Evolutionary conservation across 2,329 filamentous ascomycete species (phyloP).

Genomic region (Aureobasidium uvarum): DNA sequence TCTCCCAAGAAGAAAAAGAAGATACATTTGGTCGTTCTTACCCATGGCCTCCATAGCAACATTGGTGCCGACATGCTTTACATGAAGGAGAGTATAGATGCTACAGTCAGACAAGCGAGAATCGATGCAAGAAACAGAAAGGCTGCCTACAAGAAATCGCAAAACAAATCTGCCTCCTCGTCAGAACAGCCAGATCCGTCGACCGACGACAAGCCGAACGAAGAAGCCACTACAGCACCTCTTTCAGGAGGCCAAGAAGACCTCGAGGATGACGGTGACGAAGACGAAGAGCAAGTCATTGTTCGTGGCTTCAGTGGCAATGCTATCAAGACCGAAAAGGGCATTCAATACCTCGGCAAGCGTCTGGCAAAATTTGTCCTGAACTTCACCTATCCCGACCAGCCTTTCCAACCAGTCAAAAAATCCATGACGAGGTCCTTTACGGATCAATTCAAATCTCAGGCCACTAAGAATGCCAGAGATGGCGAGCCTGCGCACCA

Average conservation of each 20-base stretch:
- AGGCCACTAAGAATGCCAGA: slow-evolving; percentile 46
- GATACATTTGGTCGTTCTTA: slow-evolving; percentile 86
- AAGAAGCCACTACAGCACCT: slow-evolving; percentile 45
- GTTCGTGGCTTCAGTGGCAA: slow-evolving; percentile 90
- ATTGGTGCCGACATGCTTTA: slow-evolving; percentile 95
- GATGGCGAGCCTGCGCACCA: slow-evolving; percentile 55
- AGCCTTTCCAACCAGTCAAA: slow-evolving; percentile 74
- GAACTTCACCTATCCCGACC: slow-evolving; percentile 87
- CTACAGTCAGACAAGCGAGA: slow-evolving; percentile 70
- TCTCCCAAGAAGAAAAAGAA: slow-evolving; percentile 63
- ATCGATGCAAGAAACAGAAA: slow-evolving; percentile 64
- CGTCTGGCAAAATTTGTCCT: slow-evolving; percentile 88
- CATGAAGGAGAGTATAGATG: slow-evolving; percentile 95
- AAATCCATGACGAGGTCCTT: slow-evolving; percentile 52
- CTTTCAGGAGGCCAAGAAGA: slow-evolving; percentile 53
- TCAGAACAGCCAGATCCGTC: slow-evolving; percentile 32
- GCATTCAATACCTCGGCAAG: slow-evolving; percentile 96
- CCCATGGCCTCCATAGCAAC: slow-evolving; percentile 94
- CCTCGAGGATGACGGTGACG: slow-evolving; percentile 53
- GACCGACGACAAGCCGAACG: slow-evolving; percentile 32
- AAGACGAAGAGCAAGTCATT: slow-evolving; percentile 80
- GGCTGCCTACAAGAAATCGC: slow-evolving; percentile 33
- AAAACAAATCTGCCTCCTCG: slow-evolving; percentile 28
- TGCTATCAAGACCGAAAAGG: slow-evolving; percentile 84
- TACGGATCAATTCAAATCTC: slow-evolving; percentile 49